A percentile compares a stretch with the other conserved stretches of the same genome.
Evolutionary conservation across 192 early-diverging fungal genomes (phyloP).

Genomic region (Polychytrium aggregatum): DNA sequence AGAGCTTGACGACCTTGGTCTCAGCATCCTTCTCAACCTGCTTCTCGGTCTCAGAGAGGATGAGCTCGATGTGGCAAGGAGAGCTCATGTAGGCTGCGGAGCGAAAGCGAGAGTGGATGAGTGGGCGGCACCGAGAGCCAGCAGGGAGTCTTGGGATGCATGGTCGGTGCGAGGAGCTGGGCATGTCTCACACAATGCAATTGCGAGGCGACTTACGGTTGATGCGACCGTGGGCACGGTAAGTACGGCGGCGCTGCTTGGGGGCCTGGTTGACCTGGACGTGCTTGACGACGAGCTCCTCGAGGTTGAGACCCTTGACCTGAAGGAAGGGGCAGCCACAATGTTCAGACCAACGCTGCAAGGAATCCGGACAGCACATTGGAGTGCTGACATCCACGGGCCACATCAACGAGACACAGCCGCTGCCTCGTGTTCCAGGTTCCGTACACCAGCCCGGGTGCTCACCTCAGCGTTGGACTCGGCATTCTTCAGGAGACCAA

Average conservation of each 20-base stretch:
- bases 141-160: too few relatives aligned
- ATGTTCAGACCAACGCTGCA: too few relatives aligned
- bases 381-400: too few relatives aligned
- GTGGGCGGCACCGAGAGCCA: too few relatives aligned
- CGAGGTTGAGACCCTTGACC: slow-evolving; percentile 84
- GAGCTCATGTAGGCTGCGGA: slow-evolving; percentile 73
- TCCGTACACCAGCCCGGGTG: too few relatives aligned
- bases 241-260: slow-evolving; percentile 92
- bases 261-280: slow-evolving; percentile 97
- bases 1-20: slow-evolving; percentile 17
- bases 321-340: too few relatives aligned
- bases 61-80: slow-evolving; percentile 95
- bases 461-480: slow-evolving; percentile 94
- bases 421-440: too few relatives aligned
- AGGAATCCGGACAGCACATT: too few relatives aligned
- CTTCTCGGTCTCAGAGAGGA: slow-evolving; percentile 80
- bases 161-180: too few relatives aligned
- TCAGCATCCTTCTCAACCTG: slow-evolving; percentile 57
- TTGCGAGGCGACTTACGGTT: slow-evolving; percentile 43
- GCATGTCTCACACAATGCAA: not conserved
- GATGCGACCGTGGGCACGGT: slow-evolving; percentile 98
- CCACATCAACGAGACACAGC: too few relatives aligned
- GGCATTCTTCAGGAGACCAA: slow-evolving; percentile 92
- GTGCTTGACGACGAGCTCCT: slow-evolving; percentile 83
- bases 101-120: slow-evolving; percentile 10